Base-by-base conservation (phyloP, 2,329 filamentous ascomycete genomes). In the Venturia pyrina region DNA sequence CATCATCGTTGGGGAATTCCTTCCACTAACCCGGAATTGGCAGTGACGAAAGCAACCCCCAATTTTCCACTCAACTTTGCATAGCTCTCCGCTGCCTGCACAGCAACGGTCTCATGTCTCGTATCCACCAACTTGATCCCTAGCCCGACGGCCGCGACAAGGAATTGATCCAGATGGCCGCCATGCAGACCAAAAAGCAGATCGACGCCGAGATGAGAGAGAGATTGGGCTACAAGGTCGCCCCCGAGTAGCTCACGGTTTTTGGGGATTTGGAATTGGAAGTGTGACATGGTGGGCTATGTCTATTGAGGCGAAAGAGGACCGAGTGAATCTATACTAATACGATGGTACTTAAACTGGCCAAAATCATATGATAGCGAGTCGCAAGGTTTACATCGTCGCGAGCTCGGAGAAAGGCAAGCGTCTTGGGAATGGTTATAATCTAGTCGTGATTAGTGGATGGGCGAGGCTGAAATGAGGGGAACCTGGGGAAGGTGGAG, bases 101-200 rank as follows among this genome's bases (percentile, higher is more conserved):
- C 77, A 15, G 79, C 79, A 17, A 77, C 77, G 0, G 79, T 79
- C 68, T 82, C 79, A 68, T 82, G 80, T 53, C 79, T 70, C 0
- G 78, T 80, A 67, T 82, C 78, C 32, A 81, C 72, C 2, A 81
- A 72, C 6, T 72, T 73, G 60, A 81, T 81, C 15, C 75, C 78
- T 17, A 72, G 67, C 28, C 74, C 71, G 5, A 74, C 72, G 65
- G 77, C 78, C 7, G 78, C 80, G 70, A 80, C 75, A 1, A 82
- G 71, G 67, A 82, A 81, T 17, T 79, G 78, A 71, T 82, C 79
- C 1, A 81, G 73, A 68, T 81, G 79, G 10, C 80, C 79, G 1
- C 79, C 80, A 68, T 81, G 80, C 13, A 81, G 70, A 24, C 79
- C 79, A 66, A 82, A 82, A 1, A 77, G 76, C 21, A 80, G 77